These are phyloP conservation scores for Gyromitra esculenta DNA, from an alignment of 2,329 filamentous ascomycete species.

Conservation along the genomic window DNA sequence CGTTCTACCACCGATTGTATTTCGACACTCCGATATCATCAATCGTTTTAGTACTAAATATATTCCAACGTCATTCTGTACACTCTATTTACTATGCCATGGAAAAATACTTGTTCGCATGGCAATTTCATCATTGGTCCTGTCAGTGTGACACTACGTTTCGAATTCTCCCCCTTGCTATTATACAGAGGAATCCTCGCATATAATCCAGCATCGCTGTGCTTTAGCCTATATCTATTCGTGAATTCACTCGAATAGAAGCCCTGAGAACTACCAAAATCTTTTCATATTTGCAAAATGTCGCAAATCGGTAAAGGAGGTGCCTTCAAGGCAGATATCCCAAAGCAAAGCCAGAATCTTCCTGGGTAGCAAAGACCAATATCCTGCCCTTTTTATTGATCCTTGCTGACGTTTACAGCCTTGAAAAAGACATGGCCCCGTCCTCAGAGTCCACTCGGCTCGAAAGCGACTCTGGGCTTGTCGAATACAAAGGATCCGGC, in stretches of 20 bases:
- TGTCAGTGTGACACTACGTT: neutral
- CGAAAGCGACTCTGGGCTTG: slow-evolving; percentile 60
- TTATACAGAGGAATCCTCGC: slow-evolving; percentile 8
- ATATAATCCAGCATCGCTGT: neutral
- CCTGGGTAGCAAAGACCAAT: slow-evolving; percentile 59
- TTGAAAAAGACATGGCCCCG: slow-evolving; percentile 61
- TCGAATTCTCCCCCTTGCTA: neutral
- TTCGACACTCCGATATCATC: neutral
- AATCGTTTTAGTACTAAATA: neutral
- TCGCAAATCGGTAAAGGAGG: slow-evolving; percentile 57
- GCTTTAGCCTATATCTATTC: neutral
- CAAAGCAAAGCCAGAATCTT: slow-evolving; percentile 60
- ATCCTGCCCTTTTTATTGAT: neutral
- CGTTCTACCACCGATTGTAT: neutral
- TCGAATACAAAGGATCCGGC: slow-evolving; percentile 63
- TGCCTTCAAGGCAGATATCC: slow-evolving; percentile 59
- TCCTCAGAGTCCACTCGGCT: slow-evolving; percentile 62
- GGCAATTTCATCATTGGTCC: neutral
- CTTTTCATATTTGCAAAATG: neutral
- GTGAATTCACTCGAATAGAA: neutral
- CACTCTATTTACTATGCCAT: neutral
- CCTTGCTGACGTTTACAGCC: slow-evolving; percentile 52
- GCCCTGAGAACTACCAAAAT: neutral
- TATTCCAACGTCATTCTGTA: neutral
- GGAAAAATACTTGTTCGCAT: neutral